A percentile compares a stretch with the other conserved stretches of the same genome.
Conservation (phyloP, 2,329 filamentous ascomycete genomes). For the Diaporthe longicolla region DNA sequence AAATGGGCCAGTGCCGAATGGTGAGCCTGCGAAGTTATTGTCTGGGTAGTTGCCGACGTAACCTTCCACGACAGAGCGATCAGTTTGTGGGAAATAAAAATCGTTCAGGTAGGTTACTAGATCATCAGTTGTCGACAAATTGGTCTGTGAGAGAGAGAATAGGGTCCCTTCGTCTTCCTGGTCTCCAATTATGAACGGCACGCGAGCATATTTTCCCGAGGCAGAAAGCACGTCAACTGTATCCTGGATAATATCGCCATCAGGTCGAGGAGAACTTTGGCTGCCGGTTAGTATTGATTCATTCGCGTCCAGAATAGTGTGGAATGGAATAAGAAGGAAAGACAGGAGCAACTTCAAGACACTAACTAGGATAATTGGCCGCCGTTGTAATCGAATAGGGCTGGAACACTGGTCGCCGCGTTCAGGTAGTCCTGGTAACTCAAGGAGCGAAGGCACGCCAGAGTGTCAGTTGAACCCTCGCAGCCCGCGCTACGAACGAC, state of each 20-base stretch:
- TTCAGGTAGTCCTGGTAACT: constrained; percentile 67
- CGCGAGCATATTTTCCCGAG: constrained; percentile 66
- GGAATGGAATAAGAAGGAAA: too few relatives aligned
- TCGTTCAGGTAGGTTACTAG: constrained; percentile 66
- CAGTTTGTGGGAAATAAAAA: constrained; percentile 65
- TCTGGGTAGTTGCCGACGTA: constrained; percentile 70
- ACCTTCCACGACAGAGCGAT: constrained; percentile 57
- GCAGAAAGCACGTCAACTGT: constrained; percentile 65
- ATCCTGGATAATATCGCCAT: constrained; percentile 66
- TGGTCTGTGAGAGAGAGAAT: constrained; percentile 71
- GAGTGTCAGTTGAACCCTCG: constrained; percentile 58
- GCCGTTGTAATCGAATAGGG: constrained; percentile 67
- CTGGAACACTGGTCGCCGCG: constrained; percentile 71
- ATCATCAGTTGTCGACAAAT: constrained; percentile 68
- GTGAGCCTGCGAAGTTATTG: constrained; percentile 50
- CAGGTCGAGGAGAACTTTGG: constrained; percentile 67
- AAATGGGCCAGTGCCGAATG: constrained; percentile 65
- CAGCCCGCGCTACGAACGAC: constrained; percentile 69
- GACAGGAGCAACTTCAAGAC: not conserved
- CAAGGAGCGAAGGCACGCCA: constrained; percentile 68
- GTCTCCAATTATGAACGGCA: constrained; percentile 75
- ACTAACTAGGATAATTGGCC: constrained; percentile 69
- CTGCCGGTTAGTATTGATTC: not conserved
- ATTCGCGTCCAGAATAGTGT: too few relatives aligned
- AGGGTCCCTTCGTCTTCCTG: constrained; percentile 78